phyloP scores from a whole-genome alignment of 2,329 filamentous ascomycete genomes.

The Keithomyces neogunnii region DNA sequence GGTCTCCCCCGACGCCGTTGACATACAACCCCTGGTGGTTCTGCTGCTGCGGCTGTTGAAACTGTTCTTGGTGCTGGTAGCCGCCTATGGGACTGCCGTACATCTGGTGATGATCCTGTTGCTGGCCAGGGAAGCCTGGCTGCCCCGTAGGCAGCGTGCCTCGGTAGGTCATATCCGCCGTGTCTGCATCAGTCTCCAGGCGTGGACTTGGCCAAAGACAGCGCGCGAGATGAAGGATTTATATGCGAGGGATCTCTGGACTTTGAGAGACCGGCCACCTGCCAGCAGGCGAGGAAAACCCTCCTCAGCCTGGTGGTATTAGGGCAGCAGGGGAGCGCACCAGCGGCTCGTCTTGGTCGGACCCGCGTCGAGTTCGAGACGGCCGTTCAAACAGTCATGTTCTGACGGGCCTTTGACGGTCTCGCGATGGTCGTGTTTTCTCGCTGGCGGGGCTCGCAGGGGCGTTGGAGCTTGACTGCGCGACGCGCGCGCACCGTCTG shows the following conservation, averaged over 20 bases:
- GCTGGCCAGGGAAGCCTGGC: conserved; percentile 19
- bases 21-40: conserved; percentile 11
- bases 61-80: conserved; percentile 13
- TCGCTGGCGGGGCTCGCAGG: not conserved
- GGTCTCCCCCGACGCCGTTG: conserved; percentile 6
- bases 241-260: not conserved
- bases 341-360: not conserved
- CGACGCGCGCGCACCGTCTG: not conserved
- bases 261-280: not conserved
- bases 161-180: conserved; percentile 27
- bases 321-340: not conserved
- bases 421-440: not conserved
- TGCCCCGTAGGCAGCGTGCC: conserved; percentile 21
- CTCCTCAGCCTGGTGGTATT: no score
- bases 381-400: not conserved
- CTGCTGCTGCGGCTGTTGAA: conserved; percentile 15
- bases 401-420: not conserved
- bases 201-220: not conserved
- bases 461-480: not conserved
- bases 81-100: conserved; percentile 14
- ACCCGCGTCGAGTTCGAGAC: not conserved
- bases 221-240: not conserved
- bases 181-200: conserved; percentile 11
- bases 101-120: conserved; percentile 12
- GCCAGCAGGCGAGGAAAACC: not conserved